phyloP scores from a whole-genome alignment of 345 rosid genomes.

The Bruguiera parviflora region DNA sequence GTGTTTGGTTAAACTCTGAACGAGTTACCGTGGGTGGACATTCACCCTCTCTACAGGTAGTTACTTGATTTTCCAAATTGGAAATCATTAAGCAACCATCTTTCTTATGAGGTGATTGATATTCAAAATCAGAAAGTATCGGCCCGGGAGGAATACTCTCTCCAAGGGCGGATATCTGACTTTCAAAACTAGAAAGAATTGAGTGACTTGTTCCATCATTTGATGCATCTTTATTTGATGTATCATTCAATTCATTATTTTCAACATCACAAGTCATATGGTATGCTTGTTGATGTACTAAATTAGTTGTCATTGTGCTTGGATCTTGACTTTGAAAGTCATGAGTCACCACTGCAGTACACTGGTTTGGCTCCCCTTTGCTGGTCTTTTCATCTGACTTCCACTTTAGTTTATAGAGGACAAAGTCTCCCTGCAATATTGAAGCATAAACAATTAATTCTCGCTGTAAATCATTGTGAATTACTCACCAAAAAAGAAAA shows the following conservation, averaged over 20 bases:
- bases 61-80: not conserved
- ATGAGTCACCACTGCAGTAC: not conserved
- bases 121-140: not conserved
- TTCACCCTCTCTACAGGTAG: too few relatives aligned
- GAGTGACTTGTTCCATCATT: not conserved
- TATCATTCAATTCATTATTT: not conserved
- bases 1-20: too few relatives aligned
- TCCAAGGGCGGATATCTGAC: not conserved
- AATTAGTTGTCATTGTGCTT: too few relatives aligned
- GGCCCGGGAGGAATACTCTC: not conserved
- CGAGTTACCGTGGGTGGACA: too few relatives aligned
- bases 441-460: not conserved
- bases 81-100: not conserved
- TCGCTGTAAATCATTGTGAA: not conserved
- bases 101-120: not conserved
- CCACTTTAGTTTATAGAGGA: constrained; percentile 31
- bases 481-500: not conserved
- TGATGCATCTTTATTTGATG: not conserved
- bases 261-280: not conserved
- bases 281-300: not conserved
- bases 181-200: not conserved
- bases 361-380: not conserved
- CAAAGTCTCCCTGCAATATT: constrained; percentile 20
- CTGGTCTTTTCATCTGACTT: constrained; percentile 8
- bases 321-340: not conserved